A percentile compares a stretch with the other conserved stretches of the same genome.
These are phyloP conservation scores for Suhomyces vadensis DNA, from an alignment of 805 yeast species.

Conservation along the genomic window DNA sequence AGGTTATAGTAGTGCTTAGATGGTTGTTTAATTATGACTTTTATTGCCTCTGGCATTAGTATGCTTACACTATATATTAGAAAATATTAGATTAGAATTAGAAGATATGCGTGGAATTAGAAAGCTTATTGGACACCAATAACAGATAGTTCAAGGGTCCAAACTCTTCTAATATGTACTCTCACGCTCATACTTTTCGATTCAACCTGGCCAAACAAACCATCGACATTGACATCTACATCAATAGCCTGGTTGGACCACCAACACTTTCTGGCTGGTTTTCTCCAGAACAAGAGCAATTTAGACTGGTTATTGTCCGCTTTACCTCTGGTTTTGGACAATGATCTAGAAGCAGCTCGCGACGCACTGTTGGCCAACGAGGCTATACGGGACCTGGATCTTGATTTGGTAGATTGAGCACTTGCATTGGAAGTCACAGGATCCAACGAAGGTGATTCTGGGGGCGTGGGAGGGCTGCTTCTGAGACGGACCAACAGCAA, in stretches of 20 bases:
- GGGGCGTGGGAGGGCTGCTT: conserved; percentile 36
- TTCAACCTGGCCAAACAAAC: conserved; percentile 26
- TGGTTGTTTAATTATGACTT: too few relatives aligned
- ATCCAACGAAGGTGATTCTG: conserved; percentile 43
- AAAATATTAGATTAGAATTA: conserved; percentile 1
- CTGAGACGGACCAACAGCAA: conserved; percentile 68
- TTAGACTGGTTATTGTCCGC: conserved; percentile 52
- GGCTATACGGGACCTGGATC: conserved; percentile 56
- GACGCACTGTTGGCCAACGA: conserved; percentile 57
- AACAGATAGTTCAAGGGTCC: conserved; percentile 93
- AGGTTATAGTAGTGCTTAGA: too few relatives aligned
- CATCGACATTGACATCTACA: conserved; percentile 34
- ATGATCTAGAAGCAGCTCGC: conserved; percentile 58
- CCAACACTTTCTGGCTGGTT: conserved; percentile 99
- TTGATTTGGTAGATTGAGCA: conserved; percentile 31
- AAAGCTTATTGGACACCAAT: conserved; percentile 66
- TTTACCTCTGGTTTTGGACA: conserved; percentile 48
- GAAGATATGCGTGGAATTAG: not conserved
- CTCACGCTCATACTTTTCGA: conserved; percentile 41
- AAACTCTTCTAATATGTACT: conserved; percentile 88
- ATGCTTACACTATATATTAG: conserved; percentile 3
- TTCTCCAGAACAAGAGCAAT: conserved; percentile 88
- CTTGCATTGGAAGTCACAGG: conserved; percentile 43
- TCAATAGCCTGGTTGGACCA: conserved; percentile 73
- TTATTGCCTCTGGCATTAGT: too few relatives aligned